phyloP scores from a whole-genome alignment of 495 filamentous ascomycete species.

The Arthonia radiata region DNA sequence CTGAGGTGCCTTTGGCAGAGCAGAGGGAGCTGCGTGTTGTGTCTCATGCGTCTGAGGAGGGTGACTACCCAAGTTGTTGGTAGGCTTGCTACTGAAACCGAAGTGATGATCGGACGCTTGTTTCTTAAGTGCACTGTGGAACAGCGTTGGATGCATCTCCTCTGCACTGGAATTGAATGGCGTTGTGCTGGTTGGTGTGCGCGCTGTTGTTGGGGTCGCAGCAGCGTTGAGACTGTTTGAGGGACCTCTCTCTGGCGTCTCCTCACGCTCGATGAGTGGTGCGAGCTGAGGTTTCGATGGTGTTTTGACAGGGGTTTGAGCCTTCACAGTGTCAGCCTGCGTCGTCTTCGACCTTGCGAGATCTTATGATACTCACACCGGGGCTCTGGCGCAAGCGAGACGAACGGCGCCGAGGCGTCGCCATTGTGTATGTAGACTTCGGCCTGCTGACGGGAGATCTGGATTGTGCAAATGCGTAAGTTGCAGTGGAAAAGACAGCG shows the following conservation, averaged over 20 bases:
- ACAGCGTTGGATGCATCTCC: constrained; percentile 64
- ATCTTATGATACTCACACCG: neutral
- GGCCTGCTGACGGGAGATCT: too few species aligned
- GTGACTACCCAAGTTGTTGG: constrained; percentile 8
- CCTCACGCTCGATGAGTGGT: neutral
- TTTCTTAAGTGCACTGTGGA: constrained; percentile 41
- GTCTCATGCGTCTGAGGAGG: constrained; percentile 13
- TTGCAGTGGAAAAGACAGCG: too few species aligned
- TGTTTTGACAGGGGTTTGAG: neutral
- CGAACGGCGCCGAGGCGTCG: neutral
- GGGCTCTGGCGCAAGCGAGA: neutral
- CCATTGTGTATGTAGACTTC: too few species aligned
- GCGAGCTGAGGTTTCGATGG: neutral
- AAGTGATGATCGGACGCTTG: constrained; percentile 39
- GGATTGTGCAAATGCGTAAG: too few species aligned
- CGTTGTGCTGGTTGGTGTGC: constrained; percentile 5
- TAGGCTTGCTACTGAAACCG: constrained; percentile 27
- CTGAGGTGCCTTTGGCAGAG: neutral
- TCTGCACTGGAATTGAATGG: constrained; percentile 26
- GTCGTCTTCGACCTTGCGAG: neutral
- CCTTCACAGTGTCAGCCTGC: neutral
- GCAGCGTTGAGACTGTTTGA: neutral
- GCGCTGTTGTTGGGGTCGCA: neutral
- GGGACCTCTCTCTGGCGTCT: neutral
- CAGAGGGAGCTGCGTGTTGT: constrained; percentile 2